Evolutionary conservation across 2,329 filamentous ascomycete species (phyloP).

Genomic region (Microthyrium microscopicum): DNA sequence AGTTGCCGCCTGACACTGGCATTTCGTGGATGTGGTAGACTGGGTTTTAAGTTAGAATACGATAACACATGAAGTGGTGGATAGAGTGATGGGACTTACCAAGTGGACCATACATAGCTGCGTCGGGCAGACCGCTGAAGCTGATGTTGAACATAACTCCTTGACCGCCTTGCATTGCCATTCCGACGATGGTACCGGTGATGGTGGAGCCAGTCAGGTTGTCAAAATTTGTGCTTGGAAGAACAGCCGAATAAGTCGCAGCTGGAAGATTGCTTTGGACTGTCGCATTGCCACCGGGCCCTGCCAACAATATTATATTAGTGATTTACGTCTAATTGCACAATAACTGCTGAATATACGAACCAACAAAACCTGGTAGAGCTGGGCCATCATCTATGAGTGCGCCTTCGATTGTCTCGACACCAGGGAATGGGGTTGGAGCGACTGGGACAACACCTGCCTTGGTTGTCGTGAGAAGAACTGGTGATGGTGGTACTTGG

Average conservation of each 20-base stretch:
- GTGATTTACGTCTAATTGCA: too few relatives aligned
- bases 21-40: slow-evolving; percentile 30
- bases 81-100: slow-evolving; percentile 3
- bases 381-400: slow-evolving; percentile 13
- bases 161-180: background rate
- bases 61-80: background rate
- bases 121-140: slow-evolving; percentile 3
- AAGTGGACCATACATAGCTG: background rate
- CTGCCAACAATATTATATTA: slow-evolving; percentile 6
- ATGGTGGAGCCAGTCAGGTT: too few relatives aligned
- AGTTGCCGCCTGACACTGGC: slow-evolving; percentile 26
- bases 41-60: slow-evolving; percentile 9
- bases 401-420: slow-evolving; percentile 15
- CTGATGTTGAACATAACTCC: slow-evolving; percentile 8
- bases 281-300: slow-evolving; percentile 12
- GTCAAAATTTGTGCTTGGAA: slow-evolving; percentile 14
- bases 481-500: too few relatives aligned
- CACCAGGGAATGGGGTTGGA: slow-evolving; percentile 11
- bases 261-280: slow-evolving; percentile 12
- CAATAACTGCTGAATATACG: too few relatives aligned
- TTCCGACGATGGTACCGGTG: slow-evolving; percentile 8
- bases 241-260: slow-evolving; percentile 13
- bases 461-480: too few relatives aligned
- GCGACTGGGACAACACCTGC: background rate
- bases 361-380: slow-evolving; percentile 12